Base-by-base conservation (phyloP, 345 rosid genomes). In the Acer campestre region DNA sequence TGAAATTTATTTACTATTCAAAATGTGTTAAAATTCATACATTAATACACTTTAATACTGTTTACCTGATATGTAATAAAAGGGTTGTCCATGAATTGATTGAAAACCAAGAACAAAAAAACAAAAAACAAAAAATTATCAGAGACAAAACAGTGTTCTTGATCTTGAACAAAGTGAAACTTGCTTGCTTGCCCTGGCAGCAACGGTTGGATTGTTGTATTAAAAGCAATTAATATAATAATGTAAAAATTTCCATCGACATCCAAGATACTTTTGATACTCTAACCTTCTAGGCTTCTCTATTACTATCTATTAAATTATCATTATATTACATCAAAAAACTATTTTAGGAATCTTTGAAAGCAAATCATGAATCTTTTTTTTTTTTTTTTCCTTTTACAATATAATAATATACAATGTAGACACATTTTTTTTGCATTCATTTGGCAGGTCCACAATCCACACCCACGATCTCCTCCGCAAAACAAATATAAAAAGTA, bases 201-300 rank as follows among this genome's bases (percentile, higher is more conserved):
- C 18, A 18, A 13, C 13, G 18, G 1, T 38, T 40, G 23, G 18
- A 6, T 53, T 10, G 14, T 2, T 16, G 0, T 17, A 56, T 22
- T 9, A 17, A 3, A 48, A 63, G 69, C 61, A 29, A 17, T 74
- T 6, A 62, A 48, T 4, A 61, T 49, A 2, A 17, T 6, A 62
- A 48, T 4, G 69, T 49, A 4, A 17, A 40, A 16, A 0, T 44
- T 9, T 74, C 7, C 12, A 12, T 8, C 46, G 46, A 42, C 10
- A 42, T 9, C 44, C 2, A 11, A 63, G 61, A 74, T 74, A 44
- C 61, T 74, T 74, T 63, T 46, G 77, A 62, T 63, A 74, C 77
- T 46, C 69, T 25, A 23, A 0, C 40, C 61, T 17, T 46, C 4
- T 18, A 48, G 31, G 31, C 31, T 29, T 1, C 17, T 46, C 8